Conservation (phyloP, 805 yeast species). For the Saturnispora kantuleensis region DNA sequence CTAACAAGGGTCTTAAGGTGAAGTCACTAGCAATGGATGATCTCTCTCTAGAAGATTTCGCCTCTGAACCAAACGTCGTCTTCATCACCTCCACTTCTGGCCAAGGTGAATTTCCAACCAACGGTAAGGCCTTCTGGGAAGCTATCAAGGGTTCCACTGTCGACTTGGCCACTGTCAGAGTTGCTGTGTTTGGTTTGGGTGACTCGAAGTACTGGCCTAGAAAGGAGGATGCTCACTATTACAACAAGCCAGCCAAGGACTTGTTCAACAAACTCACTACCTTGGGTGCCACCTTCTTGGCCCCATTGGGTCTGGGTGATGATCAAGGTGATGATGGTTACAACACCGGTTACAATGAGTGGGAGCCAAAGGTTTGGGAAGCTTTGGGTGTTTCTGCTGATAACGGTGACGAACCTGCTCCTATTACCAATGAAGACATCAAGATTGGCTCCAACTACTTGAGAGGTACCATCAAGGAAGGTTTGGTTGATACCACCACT, state of each 20-base stretch:
- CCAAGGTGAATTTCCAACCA: constrained; percentile 81
- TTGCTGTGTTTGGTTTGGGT: constrained; percentile 68
- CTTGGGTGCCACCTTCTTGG: constrained; percentile 65
- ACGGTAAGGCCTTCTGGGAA: constrained; percentile 74
- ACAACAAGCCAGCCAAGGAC: constrained; percentile 84
- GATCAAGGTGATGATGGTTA: constrained; percentile 97
- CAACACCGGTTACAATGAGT: constrained; percentile 78
- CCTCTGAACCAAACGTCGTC: constrained; percentile 58
- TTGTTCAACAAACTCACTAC: constrained; percentile 52
- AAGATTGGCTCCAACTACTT: constrained; percentile 77
- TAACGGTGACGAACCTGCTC: constrained; percentile 83
- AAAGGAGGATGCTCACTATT: constrained; percentile 87
- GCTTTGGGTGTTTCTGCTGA: constrained; percentile 83
- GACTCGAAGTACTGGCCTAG: constrained; percentile 94
- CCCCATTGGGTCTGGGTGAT: constrained; percentile 82
- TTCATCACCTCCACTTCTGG: constrained; percentile 71
- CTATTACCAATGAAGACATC: constrained; percentile 92
- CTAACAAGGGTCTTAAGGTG: constrained; percentile 68
- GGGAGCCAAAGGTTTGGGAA: constrained; percentile 83
- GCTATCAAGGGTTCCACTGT: constrained; percentile 53
- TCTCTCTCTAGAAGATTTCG: constrained; percentile 59
- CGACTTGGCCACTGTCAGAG: constrained; percentile 50
- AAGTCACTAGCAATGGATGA: constrained; percentile 64
- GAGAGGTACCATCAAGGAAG: constrained; percentile 90
- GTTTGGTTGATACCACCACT: constrained; percentile 68